phyloP scores from a whole-genome alignment of 1,284 basidiomycete genomes.

The Termitomyces sp. region DNA sequence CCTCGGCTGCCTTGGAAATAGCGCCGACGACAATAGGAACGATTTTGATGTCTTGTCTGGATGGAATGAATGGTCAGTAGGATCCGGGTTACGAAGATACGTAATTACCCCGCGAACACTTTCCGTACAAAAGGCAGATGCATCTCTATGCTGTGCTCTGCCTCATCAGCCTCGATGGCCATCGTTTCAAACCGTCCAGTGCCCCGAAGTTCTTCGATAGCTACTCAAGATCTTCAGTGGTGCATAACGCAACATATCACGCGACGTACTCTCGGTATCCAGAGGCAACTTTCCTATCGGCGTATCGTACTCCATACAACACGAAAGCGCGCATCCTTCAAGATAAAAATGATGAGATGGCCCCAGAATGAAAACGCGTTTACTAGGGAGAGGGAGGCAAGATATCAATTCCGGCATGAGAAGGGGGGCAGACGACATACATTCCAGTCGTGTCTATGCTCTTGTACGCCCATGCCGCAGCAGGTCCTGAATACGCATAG shows the following conservation, averaged over 20 bases:
- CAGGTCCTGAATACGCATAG: slow-evolving; percentile 89
- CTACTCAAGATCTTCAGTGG: slow-evolving; percentile 33
- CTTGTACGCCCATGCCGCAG: slow-evolving; percentile 96
- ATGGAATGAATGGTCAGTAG: not conserved
- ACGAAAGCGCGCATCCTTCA: slow-evolving; percentile 81
- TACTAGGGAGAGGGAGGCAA: slow-evolving; percentile 44
- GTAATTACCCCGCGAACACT: slow-evolving; percentile 68
- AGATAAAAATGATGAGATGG: slow-evolving; percentile 94
- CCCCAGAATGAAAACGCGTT: slow-evolving; percentile 90
- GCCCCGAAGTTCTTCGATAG: slow-evolving; percentile 59
- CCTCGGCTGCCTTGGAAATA: slow-evolving; percentile 59
- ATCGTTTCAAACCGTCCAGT: slow-evolving; percentile 76
- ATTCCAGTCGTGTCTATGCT: slow-evolving; percentile 78
- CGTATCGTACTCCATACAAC: slow-evolving; percentile 74
- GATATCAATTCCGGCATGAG: slow-evolving; percentile 6
- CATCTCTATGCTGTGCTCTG: slow-evolving; percentile 98
- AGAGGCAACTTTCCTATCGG: slow-evolving; percentile 83
- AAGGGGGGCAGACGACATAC: slow-evolving; percentile 40
- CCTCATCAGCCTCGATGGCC: slow-evolving; percentile 72
- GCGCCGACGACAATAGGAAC: slow-evolving; percentile 92
- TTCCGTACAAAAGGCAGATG: slow-evolving; percentile 92
- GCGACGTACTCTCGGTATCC: slow-evolving; percentile 67
- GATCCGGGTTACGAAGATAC: not conserved
- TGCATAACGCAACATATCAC: not conserved
- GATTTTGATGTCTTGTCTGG: slow-evolving; percentile 72